phyloP scores from a whole-genome alignment of 2,329 filamentous ascomycete species.

The Fusarium scirpi region DNA sequence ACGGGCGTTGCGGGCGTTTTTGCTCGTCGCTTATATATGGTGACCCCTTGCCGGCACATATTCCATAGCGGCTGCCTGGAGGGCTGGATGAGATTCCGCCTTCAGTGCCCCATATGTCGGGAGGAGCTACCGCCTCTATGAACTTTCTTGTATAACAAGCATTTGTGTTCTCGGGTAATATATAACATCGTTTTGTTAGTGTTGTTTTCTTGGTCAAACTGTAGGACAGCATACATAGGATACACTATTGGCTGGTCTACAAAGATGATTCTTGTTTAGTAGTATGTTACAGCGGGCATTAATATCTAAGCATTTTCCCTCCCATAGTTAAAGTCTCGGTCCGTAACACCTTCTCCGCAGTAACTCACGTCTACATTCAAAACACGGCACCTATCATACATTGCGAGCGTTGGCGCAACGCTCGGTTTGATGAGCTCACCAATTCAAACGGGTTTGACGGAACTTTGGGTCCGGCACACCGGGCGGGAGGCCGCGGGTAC shows the following conservation, averaged over 20 bases:
- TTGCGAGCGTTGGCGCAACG: background rate
- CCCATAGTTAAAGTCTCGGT: constrained; percentile 5
- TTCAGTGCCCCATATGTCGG: constrained; percentile 96
- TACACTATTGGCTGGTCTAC: constrained; percentile 2
- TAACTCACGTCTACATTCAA: background rate
- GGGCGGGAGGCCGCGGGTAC: constrained; percentile 64
- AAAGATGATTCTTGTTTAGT: background rate
- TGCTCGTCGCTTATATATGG: constrained; percentile 89
- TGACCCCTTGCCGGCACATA: constrained; percentile 95
- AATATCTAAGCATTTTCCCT: background rate
- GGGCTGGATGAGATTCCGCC: constrained; percentile 92
- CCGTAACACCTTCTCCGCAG: background rate
- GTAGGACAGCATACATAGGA: background rate
- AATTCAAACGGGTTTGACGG: constrained; percentile 59
- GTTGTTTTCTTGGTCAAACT: background rate
- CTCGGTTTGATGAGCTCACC: constrained; percentile 53
- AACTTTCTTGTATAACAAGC: constrained; percentile 23
- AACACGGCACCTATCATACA: background rate
- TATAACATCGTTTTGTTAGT: background rate
- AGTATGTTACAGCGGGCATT: constrained; percentile 2
- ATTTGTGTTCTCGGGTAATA: background rate
- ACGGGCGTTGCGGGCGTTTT: constrained; percentile 75
- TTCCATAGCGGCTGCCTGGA: constrained; percentile 94
- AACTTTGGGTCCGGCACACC: constrained; percentile 62
- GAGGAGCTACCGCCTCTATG: constrained; percentile 88